Base-by-base conservation (phyloP, 129 eudicot genomes). In the Pulicaria dysenterica region DNA sequence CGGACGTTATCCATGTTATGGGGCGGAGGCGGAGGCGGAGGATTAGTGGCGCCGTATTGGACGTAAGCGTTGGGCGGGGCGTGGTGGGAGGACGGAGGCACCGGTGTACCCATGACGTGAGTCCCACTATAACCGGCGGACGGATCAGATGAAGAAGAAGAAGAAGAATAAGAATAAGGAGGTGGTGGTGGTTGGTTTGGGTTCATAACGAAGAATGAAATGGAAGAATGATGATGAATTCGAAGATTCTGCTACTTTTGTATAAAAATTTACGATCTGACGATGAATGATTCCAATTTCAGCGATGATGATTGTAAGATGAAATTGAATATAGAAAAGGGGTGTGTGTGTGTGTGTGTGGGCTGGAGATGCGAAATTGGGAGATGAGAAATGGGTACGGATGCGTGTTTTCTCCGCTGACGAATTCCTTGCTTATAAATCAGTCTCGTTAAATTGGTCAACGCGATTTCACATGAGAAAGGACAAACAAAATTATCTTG, bases 1-100 rank as follows among this genome's bases (percentile, higher is more conserved):
- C 86, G 84, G 50, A 83, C 90, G 1, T 85, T 67, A 2, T 88
- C 66, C 2, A 90, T 84, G 37, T 67, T 77, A 17, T 78, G 85
- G 15, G 77, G 67, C 0, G 54, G 56, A 14, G 77, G 63, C 1
- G 95, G 87, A 12, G 91, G 48, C 38, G 86, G 83, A 38, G 78
- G 75, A 0, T 68, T 75, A 31, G 83, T 64, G 7, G 89, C 81
- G 9, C 82, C 36, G 68, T 88, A 79, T 8, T 82, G 87, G 43
- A 87, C 53, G 69, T 89, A 89, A 6, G 97, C 91, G 47, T 78
- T 70, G 51, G 64, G n/a, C 8, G 44, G 42, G 19, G 24, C 37
- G 19, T 81, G 73, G 46, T 79, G 76, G 63, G 74, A 39, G 11
- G 74, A 15, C 3, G 76, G 65, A 4, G 47, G 72, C 17, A 36